A percentile compares a stretch with the other conserved stretches of the same genome.
Evolutionary conservation across 2,329 filamentous ascomycete genomes (phyloP).

Genomic region (Chaetomiaceae sp.): DNA sequence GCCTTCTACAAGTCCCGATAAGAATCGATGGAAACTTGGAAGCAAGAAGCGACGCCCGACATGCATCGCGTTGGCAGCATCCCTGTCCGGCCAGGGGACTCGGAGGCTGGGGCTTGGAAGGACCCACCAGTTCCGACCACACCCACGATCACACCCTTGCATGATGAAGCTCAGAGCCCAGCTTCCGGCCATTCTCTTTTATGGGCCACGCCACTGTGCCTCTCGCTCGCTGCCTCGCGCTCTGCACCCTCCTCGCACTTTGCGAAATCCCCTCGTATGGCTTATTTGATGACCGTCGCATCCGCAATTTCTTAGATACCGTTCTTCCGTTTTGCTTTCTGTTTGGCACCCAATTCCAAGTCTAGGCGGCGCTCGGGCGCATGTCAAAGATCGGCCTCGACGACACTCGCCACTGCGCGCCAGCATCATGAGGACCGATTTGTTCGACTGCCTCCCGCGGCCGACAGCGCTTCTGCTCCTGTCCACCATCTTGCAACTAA

Average conservation of each 20-base stretch:
- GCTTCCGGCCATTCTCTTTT: slow-evolving; percentile 1
- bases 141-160: not conserved
- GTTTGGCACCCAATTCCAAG: slow-evolving; percentile 2
- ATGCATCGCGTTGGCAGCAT: not conserved
- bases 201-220: slow-evolving; percentile 18
- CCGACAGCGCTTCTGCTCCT: slow-evolving; percentile 31
- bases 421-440: slow-evolving; percentile 25
- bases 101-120: too few relatives aligned
- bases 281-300: not conserved
- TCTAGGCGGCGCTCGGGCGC: not conserved
- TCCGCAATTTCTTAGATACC: not conserved
- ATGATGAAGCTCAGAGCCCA: slow-evolving; percentile 4
- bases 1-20: too few relatives aligned
- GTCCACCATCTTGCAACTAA: slow-evolving; percentile 26
- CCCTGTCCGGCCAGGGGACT: not conserved
- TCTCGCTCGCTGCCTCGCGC: slow-evolving; percentile 5
- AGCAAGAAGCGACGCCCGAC: not conserved
- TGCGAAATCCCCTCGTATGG: not conserved
- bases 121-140: not conserved
- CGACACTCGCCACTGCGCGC: not conserved
- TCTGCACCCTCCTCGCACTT: not conserved
- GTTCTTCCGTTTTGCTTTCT: slow-evolving; percentile 2
- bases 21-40: too few relatives aligned
- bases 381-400: not conserved
- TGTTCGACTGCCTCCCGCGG: slow-evolving; percentile 29